phyloP scores from a whole-genome alignment of 176 grass and related monocot genomes.

The Musa beccarii region DNA sequence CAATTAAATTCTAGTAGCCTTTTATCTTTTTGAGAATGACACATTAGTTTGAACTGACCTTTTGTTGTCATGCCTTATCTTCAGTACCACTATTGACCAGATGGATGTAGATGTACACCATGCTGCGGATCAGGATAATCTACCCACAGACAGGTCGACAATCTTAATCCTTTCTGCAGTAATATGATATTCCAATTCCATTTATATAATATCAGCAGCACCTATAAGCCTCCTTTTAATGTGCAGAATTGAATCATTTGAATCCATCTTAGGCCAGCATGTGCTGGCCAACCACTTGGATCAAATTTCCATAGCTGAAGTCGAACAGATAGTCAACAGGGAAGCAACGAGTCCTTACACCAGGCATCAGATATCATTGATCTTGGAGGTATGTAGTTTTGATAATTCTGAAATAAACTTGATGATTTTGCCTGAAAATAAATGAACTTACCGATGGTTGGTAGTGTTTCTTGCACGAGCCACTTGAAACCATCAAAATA shows the following conservation, averaged over 20 bases:
- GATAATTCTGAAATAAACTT: background rate
- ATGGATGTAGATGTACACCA: constrained; percentile 74
- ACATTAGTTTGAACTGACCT: too few relatives aligned
- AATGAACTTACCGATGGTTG: too few relatives aligned
- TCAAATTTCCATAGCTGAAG: constrained; percentile 62
- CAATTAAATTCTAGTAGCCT: too few relatives aligned
- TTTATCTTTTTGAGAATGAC: too few relatives aligned
- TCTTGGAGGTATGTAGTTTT: constrained; percentile 60
- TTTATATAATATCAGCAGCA: constrained; percentile 1
- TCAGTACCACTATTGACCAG: constrained; percentile 37
- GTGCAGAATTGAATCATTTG: constrained; percentile 66
- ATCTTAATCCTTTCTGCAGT: constrained; percentile 11
- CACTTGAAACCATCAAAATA: background rate
- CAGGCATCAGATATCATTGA: constrained; percentile 59
- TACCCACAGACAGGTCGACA: constrained; percentile 57
- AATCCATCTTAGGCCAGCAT: constrained; percentile 69
- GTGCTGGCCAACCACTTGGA: constrained; percentile 68
- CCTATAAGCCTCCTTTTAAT: constrained; percentile 10
- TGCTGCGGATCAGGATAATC: constrained; percentile 39
- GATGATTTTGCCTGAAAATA: too few relatives aligned
- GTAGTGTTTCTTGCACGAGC: background rate
- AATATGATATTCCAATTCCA: background rate
- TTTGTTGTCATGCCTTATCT: constrained; percentile 14
- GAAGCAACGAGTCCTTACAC: constrained; percentile 49
- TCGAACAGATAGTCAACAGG: constrained; percentile 63